These are phyloP conservation scores for Yamadazyma nakazawae DNA, from an alignment of 805 yeast species.

Conservation along the genomic window DNA sequence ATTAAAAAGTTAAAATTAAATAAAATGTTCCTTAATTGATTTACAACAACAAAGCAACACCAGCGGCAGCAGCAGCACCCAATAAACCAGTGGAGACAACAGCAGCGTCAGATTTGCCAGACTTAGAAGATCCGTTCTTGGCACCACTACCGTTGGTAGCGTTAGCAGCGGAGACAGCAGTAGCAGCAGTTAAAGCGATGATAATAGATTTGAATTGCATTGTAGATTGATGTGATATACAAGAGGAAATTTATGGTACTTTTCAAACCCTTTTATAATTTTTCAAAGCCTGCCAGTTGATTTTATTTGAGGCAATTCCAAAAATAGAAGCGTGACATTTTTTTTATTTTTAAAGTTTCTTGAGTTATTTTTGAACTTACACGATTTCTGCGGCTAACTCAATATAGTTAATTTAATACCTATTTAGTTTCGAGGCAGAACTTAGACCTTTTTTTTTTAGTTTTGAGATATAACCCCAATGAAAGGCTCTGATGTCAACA, in stretches of 20 bases:
- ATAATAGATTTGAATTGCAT: constrained; percentile 74
- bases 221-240: constrained; percentile 18
- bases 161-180: constrained; percentile 66
- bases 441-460: background rate
- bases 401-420: constrained; percentile 6
- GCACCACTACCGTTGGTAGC: constrained; percentile 36
- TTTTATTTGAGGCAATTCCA: constrained; percentile 1
- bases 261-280: constrained; percentile 10
- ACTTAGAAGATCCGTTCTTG: constrained; percentile 30
- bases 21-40: constrained; percentile 9
- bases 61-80: constrained; percentile 85
- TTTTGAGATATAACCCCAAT: too few species aligned
- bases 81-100: constrained; percentile 68
- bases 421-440: background rate
- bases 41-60: constrained; percentile 54
- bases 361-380: background rate
- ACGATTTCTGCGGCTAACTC: constrained; percentile 6
- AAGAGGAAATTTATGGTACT: constrained; percentile 1
- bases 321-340: constrained; percentile 6
- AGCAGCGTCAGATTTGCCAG: constrained; percentile 39
- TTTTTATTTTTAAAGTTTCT: background rate
- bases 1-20: constrained; percentile 3
- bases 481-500: background rate
- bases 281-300: background rate
- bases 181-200: constrained; percentile 66